Conservation (phyloP, 805 yeast genomes). For the Metschnikowia lachancei region DNA sequence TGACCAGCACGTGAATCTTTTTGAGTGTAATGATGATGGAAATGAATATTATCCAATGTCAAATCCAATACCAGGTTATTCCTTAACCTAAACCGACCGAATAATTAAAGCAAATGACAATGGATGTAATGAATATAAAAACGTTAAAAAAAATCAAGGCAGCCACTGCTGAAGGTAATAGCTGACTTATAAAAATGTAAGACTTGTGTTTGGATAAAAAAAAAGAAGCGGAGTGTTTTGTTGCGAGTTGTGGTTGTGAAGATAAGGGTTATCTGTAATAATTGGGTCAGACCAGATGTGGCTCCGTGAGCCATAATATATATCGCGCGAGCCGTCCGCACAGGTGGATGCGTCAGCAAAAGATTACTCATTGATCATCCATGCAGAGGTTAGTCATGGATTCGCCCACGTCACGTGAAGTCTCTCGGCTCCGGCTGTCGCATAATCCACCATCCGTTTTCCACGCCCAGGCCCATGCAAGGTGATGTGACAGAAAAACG, state of each 20-base stretch:
- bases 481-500: too few species aligned
- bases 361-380: slow-evolving; percentile 9
- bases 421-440: slow-evolving; percentile 1
- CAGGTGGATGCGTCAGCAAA: not conserved
- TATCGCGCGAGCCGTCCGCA: slow-evolving; percentile 5
- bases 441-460: not conserved
- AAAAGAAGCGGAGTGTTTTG: not conserved
- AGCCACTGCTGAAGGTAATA: not conserved
- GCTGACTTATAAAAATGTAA: not conserved
- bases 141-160: not conserved
- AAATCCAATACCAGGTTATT: slow-evolving; percentile 5
- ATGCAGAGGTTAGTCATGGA: slow-evolving; percentile 9
- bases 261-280: not conserved
- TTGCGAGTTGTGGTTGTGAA: not conserved
- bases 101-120: slow-evolving; percentile 1
- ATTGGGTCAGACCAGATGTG: slow-evolving; percentile 1
- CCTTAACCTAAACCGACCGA: slow-evolving; percentile 14
- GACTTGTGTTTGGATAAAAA: not conserved
- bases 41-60: slow-evolving; percentile 1
- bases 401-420: slow-evolving; percentile 7
- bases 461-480: not conserved
- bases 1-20: slow-evolving; percentile 11
- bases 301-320: slow-evolving; percentile 9
- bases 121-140: slow-evolving; percentile 3
- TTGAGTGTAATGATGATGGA: slow-evolving; percentile 5